Conservation (phyloP, 495 filamentous ascomycete species). For the Ascodesmis nigricans region DNA sequence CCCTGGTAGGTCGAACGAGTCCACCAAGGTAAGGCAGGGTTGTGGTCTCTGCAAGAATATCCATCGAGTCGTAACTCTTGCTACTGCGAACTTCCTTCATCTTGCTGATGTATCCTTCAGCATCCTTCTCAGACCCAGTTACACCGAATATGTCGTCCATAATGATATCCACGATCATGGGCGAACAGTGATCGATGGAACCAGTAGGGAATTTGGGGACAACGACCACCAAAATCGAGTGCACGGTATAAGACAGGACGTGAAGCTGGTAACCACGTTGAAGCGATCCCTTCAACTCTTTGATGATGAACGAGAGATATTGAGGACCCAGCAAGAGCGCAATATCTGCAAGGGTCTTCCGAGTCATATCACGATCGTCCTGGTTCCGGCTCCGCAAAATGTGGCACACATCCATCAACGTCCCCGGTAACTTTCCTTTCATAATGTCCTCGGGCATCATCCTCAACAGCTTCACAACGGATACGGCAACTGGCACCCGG, state of each 20-base stretch:
- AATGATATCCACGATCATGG: conserved; percentile 53
- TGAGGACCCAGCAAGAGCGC: conserved; percentile 51
- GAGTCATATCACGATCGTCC: conserved; percentile 72
- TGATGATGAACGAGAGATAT: conserved; percentile 81
- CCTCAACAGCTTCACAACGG: conserved; percentile 63
- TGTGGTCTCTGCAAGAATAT: conserved; percentile 60
- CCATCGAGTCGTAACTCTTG: conserved; percentile 96
- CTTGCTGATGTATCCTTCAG: conserved; percentile 78
- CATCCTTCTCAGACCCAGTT: conserved; percentile 94
- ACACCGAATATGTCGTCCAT: conserved; percentile 96
- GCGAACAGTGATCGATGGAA: conserved; percentile 71
- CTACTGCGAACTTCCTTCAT: conserved; percentile 97
- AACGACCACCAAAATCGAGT: conserved; percentile 63
- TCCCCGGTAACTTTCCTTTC: conserved; percentile 47
- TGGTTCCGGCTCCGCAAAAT: conserved; percentile 74
- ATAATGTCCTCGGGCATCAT: conserved; percentile 52
- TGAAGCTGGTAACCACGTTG: conserved; percentile 77
- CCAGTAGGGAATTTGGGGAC: conserved; percentile 57
- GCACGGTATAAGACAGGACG: conserved; percentile 82
- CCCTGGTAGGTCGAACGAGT: conserved; percentile 53
- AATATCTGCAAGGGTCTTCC: conserved; percentile 70
- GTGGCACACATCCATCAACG: conserved; percentile 77
- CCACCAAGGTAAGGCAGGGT: conserved; percentile 50
- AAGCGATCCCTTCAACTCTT: conserved; percentile 66
- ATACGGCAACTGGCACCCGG: conserved; percentile 68